Evolutionary conservation across 805 yeast genomes (phyloP), one percentile per base, ranked within the genome.

Genomic region (Ogataea allantospora): DNA sequence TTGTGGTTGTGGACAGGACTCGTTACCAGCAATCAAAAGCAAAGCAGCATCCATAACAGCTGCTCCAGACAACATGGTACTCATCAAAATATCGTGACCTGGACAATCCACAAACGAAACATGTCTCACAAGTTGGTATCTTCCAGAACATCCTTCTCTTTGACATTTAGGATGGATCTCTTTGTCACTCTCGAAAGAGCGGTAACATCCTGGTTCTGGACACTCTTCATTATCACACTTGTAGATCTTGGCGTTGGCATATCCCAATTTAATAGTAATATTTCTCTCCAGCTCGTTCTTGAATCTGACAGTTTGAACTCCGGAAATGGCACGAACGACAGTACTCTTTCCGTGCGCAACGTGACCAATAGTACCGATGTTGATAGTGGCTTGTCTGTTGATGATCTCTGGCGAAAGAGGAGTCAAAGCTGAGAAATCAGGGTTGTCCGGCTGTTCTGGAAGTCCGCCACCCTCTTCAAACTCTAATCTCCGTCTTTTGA

Each of bases 31-130:
- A 62, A 93, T 83, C 50, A 93, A 76, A 60, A 93, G 73, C 46
- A 93, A 73, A 2, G 99, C 99, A 40, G 99, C 99, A 68, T 93
- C 99, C 99, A 93, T 93, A 50, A 93, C 99, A 12, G 99, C 99
- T 24, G 99, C 99, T 63, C 99, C 99, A 31, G 98, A 89, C 78
- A 93, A 81, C 99, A 93, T 93, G 51, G 99, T 93, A 77, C 97
- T 88, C 99, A 93, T 93, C 66, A 93, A 82, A 72, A 93, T 95
- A 74, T 93, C 99, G 85, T 93, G 99, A 66, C 99, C 99, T 44
- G 99, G 99, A 74, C 99, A 95, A 74, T 93, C 99, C 46, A 95
- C 99, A 58, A 95, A 95, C 8, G 96, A 88, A 37, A 93, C 99
- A 63, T 93, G 99, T 68, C 99, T 88, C 28, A 88, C 80, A 53